These are phyloP conservation scores for Chlamydomonas sp. DNA, from an alignment of 139 green algal genomes.

Conservation along the genomic window DNA sequence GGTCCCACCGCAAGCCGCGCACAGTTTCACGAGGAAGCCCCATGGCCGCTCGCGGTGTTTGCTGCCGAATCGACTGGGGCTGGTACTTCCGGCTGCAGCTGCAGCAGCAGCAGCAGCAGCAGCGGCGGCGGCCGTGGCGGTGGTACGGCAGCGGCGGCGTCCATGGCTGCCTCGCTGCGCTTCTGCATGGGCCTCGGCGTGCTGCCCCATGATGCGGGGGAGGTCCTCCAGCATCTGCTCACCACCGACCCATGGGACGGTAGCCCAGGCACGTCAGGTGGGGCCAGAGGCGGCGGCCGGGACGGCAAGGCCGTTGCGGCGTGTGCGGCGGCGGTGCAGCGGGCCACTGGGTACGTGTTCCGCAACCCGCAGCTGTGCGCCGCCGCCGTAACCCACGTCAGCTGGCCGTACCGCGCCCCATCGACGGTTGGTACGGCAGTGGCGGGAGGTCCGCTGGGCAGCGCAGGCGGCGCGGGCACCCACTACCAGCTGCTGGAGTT, in stretches of 20 bases:
- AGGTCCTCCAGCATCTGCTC: neutral
- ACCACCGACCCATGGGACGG: too few species aligned
- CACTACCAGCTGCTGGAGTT: slow-evolving; percentile 11
- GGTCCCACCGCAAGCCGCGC: too few species aligned
- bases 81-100: too few species aligned
- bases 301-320: neutral
- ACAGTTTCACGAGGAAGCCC: too few species aligned
- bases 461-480: neutral
- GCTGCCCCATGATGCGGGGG: neutral
- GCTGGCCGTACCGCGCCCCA: neutral
- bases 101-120: too few species aligned
- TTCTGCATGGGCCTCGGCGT: neutral
- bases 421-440: neutral
- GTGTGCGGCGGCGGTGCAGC: neutral
- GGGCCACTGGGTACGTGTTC: neutral
- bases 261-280: neutral
- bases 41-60: too few species aligned
- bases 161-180: neutral
- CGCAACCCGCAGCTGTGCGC: neutral
- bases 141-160: too few species aligned
- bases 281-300: neutral
- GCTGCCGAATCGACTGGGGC: too few species aligned
- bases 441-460: neutral
- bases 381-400: neutral
- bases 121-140: too few species aligned